Evolutionary conservation across 768 basidiomycete genomes (phyloP).

Genomic region (Lentinula aciculospora): DNA sequence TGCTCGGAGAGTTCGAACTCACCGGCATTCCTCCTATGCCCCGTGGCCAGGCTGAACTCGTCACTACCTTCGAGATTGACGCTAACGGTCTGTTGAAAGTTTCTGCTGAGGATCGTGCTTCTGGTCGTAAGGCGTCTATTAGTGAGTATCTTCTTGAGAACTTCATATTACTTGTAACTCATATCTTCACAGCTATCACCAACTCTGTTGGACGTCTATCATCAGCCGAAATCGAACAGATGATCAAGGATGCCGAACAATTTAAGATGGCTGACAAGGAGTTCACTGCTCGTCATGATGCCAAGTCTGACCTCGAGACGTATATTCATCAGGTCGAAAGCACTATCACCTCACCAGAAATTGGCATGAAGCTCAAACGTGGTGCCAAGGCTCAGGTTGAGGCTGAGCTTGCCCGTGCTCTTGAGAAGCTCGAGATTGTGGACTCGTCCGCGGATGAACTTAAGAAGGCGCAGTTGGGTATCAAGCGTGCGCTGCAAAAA

Average conservation of each 20-base stretch:
- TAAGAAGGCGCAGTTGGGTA: conserved; percentile 90
- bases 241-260: conserved; percentile 99
- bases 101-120: conserved; percentile 96
- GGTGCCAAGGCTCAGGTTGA: conserved; percentile 94
- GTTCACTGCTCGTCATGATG: conserved; percentile 96
- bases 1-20: conserved; percentile 99
- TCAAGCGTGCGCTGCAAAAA: conserved; percentile 98
- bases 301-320: conserved; percentile 95
- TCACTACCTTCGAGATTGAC: conserved; percentile 99
- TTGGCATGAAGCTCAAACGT: conserved; percentile 98
- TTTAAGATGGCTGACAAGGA: conserved; percentile 97
- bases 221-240: conserved; percentile 96
- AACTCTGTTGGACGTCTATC: conserved; percentile 99
- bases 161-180: conserved; percentile 7
- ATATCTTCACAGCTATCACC: conserved; percentile 66
- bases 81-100: conserved; percentile 99
- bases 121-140: conserved; percentile 98
- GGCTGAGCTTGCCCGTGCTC: conserved; percentile 93
- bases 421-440: conserved; percentile 98
- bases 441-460: conserved; percentile 91
- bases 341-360: conserved; percentile 94
- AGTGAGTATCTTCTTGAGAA: conserved; percentile 40
- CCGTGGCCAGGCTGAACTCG: conserved; percentile 97
- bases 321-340: conserved; percentile 96
- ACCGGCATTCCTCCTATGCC: conserved; percentile 99